phyloP scores from a whole-genome alignment of 805 yeast genomes.

The Pichia scutulata region DNA sequence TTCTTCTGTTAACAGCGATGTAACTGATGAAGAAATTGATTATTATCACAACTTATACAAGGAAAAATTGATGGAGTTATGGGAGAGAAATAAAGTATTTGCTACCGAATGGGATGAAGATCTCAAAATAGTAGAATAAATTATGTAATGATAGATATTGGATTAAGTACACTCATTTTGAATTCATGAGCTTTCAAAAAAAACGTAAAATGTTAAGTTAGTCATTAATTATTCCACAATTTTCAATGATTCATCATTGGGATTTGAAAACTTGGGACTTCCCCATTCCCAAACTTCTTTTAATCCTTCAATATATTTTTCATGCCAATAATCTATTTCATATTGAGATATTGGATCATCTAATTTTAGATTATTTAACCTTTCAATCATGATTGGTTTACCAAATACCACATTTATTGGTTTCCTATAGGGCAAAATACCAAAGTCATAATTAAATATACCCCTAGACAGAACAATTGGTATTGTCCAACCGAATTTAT shows the following conservation, averaged over 20 bases:
- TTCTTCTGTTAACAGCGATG: constrained; percentile 19
- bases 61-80: constrained; percentile 53
- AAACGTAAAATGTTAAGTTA: neutral
- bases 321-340: constrained; percentile 65
- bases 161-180: neutral
- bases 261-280: constrained; percentile 46
- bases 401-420: constrained; percentile 76
- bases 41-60: constrained; percentile 68
- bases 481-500: constrained; percentile 68
- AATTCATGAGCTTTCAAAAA: neutral
- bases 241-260: constrained; percentile 38
- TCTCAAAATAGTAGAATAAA: constrained; percentile 37
- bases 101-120: constrained; percentile 41
- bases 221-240: constrained; percentile 32
- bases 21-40: constrained; percentile 43
- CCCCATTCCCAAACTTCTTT: constrained; percentile 51
- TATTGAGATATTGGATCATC: constrained; percentile 30
- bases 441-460: constrained; percentile 85
- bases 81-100: constrained; percentile 56
- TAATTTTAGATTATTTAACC: constrained; percentile 18
- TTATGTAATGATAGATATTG: neutral
- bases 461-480: constrained; percentile 94
- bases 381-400: constrained; percentile 38
- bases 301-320: constrained; percentile 59
- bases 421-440: constrained; percentile 77